Base-by-base conservation (phyloP, 305 asterid genomes). In the Ilex paraguariensis region DNA sequence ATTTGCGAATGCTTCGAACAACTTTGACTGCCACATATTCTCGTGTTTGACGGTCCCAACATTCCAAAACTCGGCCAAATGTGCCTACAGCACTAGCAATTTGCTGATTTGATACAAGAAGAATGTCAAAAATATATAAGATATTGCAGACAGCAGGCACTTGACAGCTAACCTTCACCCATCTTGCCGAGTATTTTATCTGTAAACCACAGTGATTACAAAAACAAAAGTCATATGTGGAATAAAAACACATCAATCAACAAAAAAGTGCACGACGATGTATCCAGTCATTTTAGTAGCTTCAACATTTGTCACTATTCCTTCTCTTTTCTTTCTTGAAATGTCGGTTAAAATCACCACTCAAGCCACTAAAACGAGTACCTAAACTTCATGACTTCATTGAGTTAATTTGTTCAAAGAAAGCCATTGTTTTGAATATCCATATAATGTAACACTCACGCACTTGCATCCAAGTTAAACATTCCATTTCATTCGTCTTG, bases 21-120 rank as follows among this genome's bases (percentile, higher is more conserved):
- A 82, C 79, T 73, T 82, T 82, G 70, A 82, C 62, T 63, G 88
- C 88, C 54, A 82, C 88, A 59, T 75, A 66, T 62, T 75, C 86
- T 64, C 71, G 71, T 62, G 77, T 73, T 73, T 80, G 73, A 55
- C 88, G 85, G 57, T 82, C 88, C 88, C 88, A 82, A 80, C 88
- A 82, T 73, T 82, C 86, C 88, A 82, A 82, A 44, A 82, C 88
- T 66, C 80, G 85, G 62, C 85, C 85, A 80, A 80, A 82, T 62
- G 88, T 82, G 85, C 88, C 88, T 82, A 79, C 83, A 82, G 80
- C 84, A 82, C 88, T 77, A 82, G 84, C 82, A 82, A 82, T 74
- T 72, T 82, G 82, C 85, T 79, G 84, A 82, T 79, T 62, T 73
- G 75, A 76, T 75, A 82, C 80, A 77, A 82, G 79, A 79, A 82